A percentile compares a stretch with the other conserved stretches of the same genome.
These are phyloP conservation scores for Rhodomyrtus tomentosa DNA, from an alignment of 345 rosid species.

Conservation along the genomic window DNA sequence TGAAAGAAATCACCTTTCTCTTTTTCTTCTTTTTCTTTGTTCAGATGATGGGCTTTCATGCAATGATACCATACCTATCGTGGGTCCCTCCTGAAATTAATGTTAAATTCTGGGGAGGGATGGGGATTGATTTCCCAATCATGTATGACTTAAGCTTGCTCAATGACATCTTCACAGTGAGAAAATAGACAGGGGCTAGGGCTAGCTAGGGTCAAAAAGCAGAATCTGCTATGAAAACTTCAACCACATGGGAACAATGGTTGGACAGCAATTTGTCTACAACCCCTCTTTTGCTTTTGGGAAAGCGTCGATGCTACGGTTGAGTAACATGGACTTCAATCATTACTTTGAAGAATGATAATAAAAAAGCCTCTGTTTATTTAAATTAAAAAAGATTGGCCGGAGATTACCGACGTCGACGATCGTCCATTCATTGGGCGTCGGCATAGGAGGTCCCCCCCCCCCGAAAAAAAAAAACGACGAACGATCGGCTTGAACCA, in stretches of 20 bases:
- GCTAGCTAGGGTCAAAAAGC: background rate
- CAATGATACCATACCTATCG: background rate
- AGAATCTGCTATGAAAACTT: background rate
- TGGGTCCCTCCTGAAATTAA: background rate
- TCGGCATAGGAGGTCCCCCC: background rate
- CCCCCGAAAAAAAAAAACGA: no score
- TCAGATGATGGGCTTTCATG: background rate
- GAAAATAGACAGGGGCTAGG: no score
- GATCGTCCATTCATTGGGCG: background rate
- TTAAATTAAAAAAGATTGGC: background rate
- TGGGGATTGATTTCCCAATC: background rate
- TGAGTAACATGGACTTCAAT: background rate
- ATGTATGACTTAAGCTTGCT: background rate
- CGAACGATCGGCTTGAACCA: background rate
- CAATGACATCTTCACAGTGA: background rate
- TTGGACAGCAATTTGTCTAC: background rate
- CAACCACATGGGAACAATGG: background rate
- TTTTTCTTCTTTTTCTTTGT: background rate
- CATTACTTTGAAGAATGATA: background rate
- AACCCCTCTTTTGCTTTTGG: background rate
- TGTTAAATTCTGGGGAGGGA: background rate
- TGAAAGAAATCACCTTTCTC: background rate
- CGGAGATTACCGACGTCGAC: rapidly evolving
- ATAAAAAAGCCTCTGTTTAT: background rate
- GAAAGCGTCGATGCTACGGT: background rate